Percentiles rank a stretch among this genome's conserved stretches.
phyloP scores from a whole-genome alignment of 352 stramenopile species.

The Globisporangium abappressorium region DNA sequence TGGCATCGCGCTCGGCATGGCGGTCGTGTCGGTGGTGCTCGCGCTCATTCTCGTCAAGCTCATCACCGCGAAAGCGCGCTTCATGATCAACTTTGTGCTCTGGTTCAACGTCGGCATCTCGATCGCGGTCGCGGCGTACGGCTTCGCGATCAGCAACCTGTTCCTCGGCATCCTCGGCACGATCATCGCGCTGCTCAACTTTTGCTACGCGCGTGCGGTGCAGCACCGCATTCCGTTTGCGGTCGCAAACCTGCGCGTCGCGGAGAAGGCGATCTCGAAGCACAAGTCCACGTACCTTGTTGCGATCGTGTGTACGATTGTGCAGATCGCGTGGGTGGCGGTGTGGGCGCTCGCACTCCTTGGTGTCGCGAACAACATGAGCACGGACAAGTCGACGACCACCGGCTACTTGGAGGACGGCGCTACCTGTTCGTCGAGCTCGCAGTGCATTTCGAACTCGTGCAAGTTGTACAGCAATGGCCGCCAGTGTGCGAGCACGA shows the following conservation, averaged over 20 bases:
- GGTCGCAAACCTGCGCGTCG: constrained; percentile 89
- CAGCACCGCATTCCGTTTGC: constrained; percentile 93
- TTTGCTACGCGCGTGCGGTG: constrained; percentile 87
- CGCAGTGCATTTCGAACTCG: constrained; percentile 38
- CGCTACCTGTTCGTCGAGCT: constrained; percentile 23
- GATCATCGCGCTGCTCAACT: constrained; percentile 62
- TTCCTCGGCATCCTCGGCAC: constrained; percentile 63
- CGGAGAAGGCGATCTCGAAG: constrained; percentile 85
- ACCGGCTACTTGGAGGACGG: constrained; percentile 18
- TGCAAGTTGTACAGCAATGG: constrained; percentile 23
- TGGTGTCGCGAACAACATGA: constrained; percentile 82
- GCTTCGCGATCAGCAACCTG: constrained; percentile 64
- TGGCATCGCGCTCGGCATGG: constrained; percentile 49
- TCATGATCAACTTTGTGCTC: constrained; percentile 84
- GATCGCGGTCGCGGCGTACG: constrained; percentile 62
- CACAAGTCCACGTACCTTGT: constrained; percentile 87
- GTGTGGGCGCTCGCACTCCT: constrained; percentile 88
- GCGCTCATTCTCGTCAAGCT: constrained; percentile 73
- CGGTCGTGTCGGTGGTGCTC: constrained; percentile 55
- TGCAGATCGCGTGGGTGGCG: constrained; percentile 89
- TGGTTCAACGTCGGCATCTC: constrained; percentile 84
- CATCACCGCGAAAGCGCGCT: constrained; percentile 70
- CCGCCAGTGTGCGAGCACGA: constrained; percentile 21
- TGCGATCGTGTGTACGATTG: constrained; percentile 82
- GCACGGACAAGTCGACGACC: constrained; percentile 26